A percentile compares a stretch with the other conserved stretches of the same genome.
These are phyloP conservation scores for Colletotrichum acutatum DNA, from an alignment of 2,329 filamentous ascomycete species.

Conservation along the genomic window DNA sequence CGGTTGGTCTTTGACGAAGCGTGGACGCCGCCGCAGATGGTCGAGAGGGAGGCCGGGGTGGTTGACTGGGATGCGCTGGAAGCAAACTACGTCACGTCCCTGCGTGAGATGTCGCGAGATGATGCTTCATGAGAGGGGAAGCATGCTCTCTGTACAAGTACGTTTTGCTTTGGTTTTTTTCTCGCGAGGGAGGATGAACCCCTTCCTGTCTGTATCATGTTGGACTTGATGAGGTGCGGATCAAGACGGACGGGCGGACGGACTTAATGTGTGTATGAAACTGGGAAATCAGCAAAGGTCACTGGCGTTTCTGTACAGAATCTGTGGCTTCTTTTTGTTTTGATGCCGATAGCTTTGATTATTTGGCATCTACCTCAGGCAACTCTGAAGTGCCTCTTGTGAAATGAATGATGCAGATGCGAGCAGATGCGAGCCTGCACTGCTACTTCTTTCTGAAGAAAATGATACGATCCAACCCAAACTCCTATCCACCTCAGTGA, in stretches of 20 bases:
- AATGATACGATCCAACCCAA: background rate
- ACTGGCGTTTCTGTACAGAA: slow-evolving; percentile 2
- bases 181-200: no score
- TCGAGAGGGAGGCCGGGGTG: slow-evolving; percentile 26
- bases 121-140: background rate
- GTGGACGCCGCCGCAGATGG: slow-evolving; percentile 15
- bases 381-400: background rate
- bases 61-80: slow-evolving; percentile 37
- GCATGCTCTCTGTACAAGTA: background rate
- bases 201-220: background rate
- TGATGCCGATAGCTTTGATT: background rate
- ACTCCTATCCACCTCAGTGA: background rate
- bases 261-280: slow-evolving; percentile 10
- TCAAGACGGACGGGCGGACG: background rate
- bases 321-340: background rate
- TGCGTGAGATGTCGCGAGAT: slow-evolving; percentile 10
- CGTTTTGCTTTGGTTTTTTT: background rate
- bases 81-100: slow-evolving; percentile 33
- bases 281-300: background rate
- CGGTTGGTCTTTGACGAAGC: slow-evolving; percentile 31
- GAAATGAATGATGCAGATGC: background rate
- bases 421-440: background rate
- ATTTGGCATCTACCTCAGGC: background rate
- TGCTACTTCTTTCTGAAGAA: background rate
- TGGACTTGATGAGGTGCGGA: background rate